Base-by-base conservation (phyloP, 2,329 filamentous ascomycete genomes). In the Botryotinia globosa region DNA sequence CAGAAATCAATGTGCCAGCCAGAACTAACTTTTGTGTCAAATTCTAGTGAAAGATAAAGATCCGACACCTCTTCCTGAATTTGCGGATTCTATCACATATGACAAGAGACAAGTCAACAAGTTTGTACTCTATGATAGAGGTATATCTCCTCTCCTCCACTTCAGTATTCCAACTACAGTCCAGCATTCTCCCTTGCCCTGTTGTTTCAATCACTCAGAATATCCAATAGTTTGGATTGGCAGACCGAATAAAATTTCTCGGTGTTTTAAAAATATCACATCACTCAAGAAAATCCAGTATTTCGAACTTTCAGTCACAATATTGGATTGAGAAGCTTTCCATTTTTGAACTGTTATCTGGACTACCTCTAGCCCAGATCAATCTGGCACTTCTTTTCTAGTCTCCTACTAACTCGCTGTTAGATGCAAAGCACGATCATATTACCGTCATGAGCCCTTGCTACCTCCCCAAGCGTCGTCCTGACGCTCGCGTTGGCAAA, bases 61-160 rank as follows among this genome's bases (percentile, higher is more conserved):
- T n/a, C 48, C 65, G 7, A 68, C 34, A 25, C 65, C 65, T 32
- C 37, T 42, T 9, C 34, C 65, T 14, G 18, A 42, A 10, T 56
- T 68, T 20, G 34, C n/a, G 9, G 18, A 25, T 22, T 56, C 37
- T 3, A 68, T 68, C 37, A 68, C 12, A 32, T 22, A 42, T 14
- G 48, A 68, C 16, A 51, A 68, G 10, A 68, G 37, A 68, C 65
- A 68, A 20, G 65, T 68, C 29, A n/a, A 42, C 1, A 68, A 56
- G 37, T 68, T 44, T n/a, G 29, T 68, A 7, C 65, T 68, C 10
- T 68, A 37, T 37, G 4, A 37, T 25, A 68, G 6, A 32, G 16
- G 65, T 68, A 68, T 25, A 56, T 42, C 42, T 25, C 18, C n/a
- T 54, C 32, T 32, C 14, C 7, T 42, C 32, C 25, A 5, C 7